Percentiles rank a stretch among this genome's conserved stretches.
Conservation (phyloP, 2,329 filamentous ascomycete genomes). For the Coleophoma cylindrospora region DNA sequence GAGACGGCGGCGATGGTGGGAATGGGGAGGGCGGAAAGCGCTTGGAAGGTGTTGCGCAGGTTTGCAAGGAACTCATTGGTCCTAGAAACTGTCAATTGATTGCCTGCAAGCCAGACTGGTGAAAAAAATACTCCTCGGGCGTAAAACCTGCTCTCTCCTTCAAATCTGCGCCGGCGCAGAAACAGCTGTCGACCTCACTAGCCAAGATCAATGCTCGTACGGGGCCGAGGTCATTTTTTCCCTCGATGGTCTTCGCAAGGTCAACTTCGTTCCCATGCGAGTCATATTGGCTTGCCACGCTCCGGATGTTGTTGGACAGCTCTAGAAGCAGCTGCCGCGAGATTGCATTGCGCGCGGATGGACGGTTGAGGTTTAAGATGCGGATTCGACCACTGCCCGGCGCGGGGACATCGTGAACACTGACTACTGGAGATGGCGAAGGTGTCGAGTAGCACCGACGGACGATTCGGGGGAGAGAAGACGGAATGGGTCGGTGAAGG, state of each 20-base stretch:
- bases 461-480: conserved; percentile 6
- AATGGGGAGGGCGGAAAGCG: conserved; percentile 71
- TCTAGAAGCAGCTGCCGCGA: conserved; percentile 71
- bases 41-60: conserved; percentile 71
- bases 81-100: conserved; percentile 37
- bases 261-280: conserved; percentile 46
- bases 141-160: conserved; percentile 81
- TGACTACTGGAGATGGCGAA: conserved; percentile 7
- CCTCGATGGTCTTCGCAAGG: conserved; percentile 33
- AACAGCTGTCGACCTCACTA: conserved; percentile 78
- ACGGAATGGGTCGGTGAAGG: conserved; percentile 2
- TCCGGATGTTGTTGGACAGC: conserved; percentile 67
- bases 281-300: conserved; percentile 61
- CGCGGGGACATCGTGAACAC: conserved; percentile 11
- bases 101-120: background rate
- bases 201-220: conserved; percentile 81
- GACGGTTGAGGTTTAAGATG: conserved; percentile 82
- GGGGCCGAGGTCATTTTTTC: conserved; percentile 41
- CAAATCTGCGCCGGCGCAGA: conserved; percentile 92
- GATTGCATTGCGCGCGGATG: conserved; percentile 83
- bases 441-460: conserved; percentile 8
- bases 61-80: conserved; percentile 72
- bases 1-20: conserved; percentile 87
- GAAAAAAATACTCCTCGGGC: conserved; percentile 58
- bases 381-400: conserved; percentile 65